These are phyloP conservation scores for Conticribra weissflogii DNA, from an alignment of 108 stramenopile species.

Conservation along the genomic window DNA sequence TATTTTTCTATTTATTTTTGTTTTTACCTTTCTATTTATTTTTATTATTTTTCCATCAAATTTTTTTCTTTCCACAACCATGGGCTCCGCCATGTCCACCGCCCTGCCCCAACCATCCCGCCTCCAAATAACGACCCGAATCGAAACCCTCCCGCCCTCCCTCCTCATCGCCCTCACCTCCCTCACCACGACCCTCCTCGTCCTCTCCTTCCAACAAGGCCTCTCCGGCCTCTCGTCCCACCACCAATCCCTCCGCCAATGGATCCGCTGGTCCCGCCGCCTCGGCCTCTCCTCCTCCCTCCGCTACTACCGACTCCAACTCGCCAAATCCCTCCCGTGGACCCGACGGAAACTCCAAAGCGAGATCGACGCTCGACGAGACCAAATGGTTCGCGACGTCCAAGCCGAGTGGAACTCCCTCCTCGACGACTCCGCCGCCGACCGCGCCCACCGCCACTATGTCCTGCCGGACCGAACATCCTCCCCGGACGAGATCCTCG, in stretches of 20 bases:
- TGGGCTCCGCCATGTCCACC: neutral
- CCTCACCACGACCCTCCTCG: conserved; percentile 6
- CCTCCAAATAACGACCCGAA: neutral
- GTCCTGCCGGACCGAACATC: conserved; percentile 5
- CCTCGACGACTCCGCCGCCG: conserved; percentile 12
- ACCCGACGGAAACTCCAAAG: conserved; percentile 9
- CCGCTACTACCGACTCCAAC: conserved; percentile 8
- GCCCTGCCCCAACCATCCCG: neutral
- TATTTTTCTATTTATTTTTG: too few relatives aligned
- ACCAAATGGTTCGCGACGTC: conserved; percentile 5
- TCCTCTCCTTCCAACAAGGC: conserved; percentile 15
- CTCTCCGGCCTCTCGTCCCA: neutral
- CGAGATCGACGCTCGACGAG: conserved; percentile 3
- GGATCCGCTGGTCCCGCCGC: conserved; percentile 7
- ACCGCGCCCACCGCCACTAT: conserved; percentile 6
- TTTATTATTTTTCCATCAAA: too few relatives aligned
- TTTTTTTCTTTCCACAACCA: too few relatives aligned
- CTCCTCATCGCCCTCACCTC: conserved; percentile 10
- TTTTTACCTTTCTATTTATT: too few relatives aligned
- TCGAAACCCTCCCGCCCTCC: neutral
- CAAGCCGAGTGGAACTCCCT: conserved; percentile 21
- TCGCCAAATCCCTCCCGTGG: conserved; percentile 25
- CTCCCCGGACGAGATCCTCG: conserved; percentile 5
- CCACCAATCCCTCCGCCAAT: conserved; percentile 2
- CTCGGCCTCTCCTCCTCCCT: conserved; percentile 1